Evolutionary conservation across 1,284 basidiomycete species (phyloP).

Genomic region (Marasmius oreades): DNA sequence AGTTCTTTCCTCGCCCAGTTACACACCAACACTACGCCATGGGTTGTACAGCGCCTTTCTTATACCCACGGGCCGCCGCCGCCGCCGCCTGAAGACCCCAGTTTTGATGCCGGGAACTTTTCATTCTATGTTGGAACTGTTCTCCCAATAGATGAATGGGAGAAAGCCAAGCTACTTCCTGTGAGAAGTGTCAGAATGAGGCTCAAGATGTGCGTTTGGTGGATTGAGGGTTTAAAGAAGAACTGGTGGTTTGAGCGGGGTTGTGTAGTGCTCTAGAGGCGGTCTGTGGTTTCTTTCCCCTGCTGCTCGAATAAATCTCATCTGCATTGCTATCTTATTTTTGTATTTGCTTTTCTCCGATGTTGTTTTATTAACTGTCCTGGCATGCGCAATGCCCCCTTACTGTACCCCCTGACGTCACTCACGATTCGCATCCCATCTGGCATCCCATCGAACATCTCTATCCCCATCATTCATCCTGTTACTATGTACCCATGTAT

Average conservation of each 20-base stretch:
- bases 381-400: background rate
- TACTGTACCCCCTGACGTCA: slow-evolving; percentile 7
- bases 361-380: background rate
- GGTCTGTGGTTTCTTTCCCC: background rate
- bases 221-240: slow-evolving; percentile 64
- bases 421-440: background rate
- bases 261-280: slow-evolving; percentile 17
- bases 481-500: too few relatives aligned
- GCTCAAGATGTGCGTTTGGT: slow-evolving; percentile 83
- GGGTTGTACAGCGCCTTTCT: slow-evolving; percentile 82
- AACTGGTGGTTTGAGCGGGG: slow-evolving; percentile 22
- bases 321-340: background rate
- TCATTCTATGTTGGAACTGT: slow-evolving; percentile 91
- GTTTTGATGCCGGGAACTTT: slow-evolving; percentile 62
- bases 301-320: background rate
- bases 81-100: slow-evolving; percentile 28
- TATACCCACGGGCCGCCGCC: slow-evolving; percentile 49
- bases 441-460: slow-evolving; percentile 9
- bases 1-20: slow-evolving; percentile 78
- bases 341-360: background rate
- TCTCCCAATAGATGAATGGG: slow-evolving; percentile 92
- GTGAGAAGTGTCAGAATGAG: slow-evolving; percentile 79
- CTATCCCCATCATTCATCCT: background rate
- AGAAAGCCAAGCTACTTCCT: slow-evolving; percentile 92
- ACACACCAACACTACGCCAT: slow-evolving; percentile 81